These are phyloP conservation scores for Cylindrotheca closterium DNA, from an alignment of 108 stramenopile genomes.

Conservation along the genomic window DNA sequence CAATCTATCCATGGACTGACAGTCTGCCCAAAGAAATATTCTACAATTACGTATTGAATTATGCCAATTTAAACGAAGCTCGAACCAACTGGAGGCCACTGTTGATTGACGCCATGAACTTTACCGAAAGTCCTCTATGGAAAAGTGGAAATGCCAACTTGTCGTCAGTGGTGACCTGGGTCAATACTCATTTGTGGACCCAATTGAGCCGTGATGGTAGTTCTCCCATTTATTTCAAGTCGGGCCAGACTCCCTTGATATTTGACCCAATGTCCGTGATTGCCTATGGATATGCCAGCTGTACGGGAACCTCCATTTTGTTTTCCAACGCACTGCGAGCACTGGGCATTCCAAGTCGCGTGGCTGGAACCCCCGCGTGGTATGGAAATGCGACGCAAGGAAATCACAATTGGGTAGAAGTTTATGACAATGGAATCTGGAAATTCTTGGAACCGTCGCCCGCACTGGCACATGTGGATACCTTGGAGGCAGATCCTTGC, in stretches of 20 bases:
- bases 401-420: slow-evolving; percentile 94
- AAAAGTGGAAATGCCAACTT: slow-evolving; percentile 19
- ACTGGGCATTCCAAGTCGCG: slow-evolving; percentile 74
- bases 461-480: slow-evolving; percentile 51
- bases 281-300: slow-evolving; percentile 79
- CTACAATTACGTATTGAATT: slow-evolving; percentile 80
- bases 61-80: slow-evolving; percentile 80
- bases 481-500: slow-evolving; percentile 72
- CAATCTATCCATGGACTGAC: slow-evolving; percentile 67
- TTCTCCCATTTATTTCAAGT: slow-evolving; percentile 57
- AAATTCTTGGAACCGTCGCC: slow-evolving; percentile 80
- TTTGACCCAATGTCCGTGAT: slow-evolving; percentile 87
- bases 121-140: slow-evolving; percentile 30
- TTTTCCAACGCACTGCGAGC: slow-evolving; percentile 67
- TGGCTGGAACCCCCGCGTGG: slow-evolving; percentile 90
- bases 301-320: slow-evolving; percentile 79
- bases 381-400: slow-evolving; percentile 62
- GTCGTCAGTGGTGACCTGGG: slow-evolving; percentile 46
- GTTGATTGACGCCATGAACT: slow-evolving; percentile 48
- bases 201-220: slow-evolving; percentile 31
- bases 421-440: slow-evolving; percentile 58
- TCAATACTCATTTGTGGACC: slow-evolving; percentile 71
- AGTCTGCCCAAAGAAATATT: slow-evolving; percentile 61
- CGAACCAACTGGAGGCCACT: slow-evolving; percentile 80
- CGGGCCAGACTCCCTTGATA: slow-evolving; percentile 79